Conservation (phyloP, 2,329 filamentous ascomycete species). For the Aspergillus jensenii region DNA sequence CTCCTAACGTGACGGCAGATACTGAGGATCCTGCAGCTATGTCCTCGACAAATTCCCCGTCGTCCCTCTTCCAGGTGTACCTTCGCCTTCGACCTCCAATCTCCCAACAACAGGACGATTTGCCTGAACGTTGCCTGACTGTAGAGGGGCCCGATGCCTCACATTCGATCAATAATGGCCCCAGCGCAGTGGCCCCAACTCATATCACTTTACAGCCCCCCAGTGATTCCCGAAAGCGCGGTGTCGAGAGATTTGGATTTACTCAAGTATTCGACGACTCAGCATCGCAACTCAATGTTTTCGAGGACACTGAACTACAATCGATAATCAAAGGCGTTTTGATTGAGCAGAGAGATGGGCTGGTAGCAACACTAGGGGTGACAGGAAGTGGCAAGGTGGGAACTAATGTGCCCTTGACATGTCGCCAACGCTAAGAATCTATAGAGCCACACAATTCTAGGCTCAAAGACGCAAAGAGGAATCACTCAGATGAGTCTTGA, state of each 20-base stretch:
- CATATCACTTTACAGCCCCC: constrained; percentile 79
- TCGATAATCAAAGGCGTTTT: constrained; percentile 79
- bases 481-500: constrained; percentile 90
- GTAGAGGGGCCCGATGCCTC: constrained; percentile 60
- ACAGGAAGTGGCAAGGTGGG: constrained; percentile 94
- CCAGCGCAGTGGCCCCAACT: constrained; percentile 46
- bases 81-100: constrained; percentile 74
- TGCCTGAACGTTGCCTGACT: constrained; percentile 68
- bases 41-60: constrained; percentile 49
- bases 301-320: constrained; percentile 74
- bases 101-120: constrained; percentile 38
- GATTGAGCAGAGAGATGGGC: constrained; percentile 79
- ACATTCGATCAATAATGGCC: constrained; percentile 33
- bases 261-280: constrained; percentile 90
- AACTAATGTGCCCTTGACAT: background rate
- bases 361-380: constrained; percentile 88
- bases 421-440: constrained; percentile 10
- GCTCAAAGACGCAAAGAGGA: constrained; percentile 80
- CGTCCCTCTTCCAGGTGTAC: constrained; percentile 84
- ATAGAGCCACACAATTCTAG: constrained; percentile 93
- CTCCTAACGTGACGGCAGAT: background rate
- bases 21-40: constrained; percentile 26
- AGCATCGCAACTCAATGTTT: constrained; percentile 80
- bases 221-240: constrained; percentile 77
- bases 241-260: constrained; percentile 91